These are phyloP conservation scores for Pelargonium hybrid DNA, from an alignment of 441 rosid species.

Conservation along the genomic window DNA sequence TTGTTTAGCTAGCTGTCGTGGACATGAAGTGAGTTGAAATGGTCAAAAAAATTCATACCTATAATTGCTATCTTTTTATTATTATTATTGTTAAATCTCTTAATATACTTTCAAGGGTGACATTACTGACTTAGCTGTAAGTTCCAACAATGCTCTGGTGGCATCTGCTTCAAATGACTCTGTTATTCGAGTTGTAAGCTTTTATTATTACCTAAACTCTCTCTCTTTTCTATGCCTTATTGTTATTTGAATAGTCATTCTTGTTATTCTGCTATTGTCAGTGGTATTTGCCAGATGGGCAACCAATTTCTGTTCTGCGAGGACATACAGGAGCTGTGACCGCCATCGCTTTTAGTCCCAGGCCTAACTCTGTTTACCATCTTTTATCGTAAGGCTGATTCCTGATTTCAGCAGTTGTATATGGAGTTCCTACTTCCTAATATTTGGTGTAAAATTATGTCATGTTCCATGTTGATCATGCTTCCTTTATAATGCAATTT, in stretches of 20 bases:
- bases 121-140: slow-evolving; percentile 97
- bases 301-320: slow-evolving; percentile 80
- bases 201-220: slow-evolving; percentile 16
- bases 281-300: slow-evolving; percentile 99
- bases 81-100: slow-evolving; percentile 13
- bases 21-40: slow-evolving; percentile 81
- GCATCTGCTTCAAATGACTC: slow-evolving; percentile 98
- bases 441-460: neutral
- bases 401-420: slow-evolving; percentile 14
- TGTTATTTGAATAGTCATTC: slow-evolving; percentile 4
- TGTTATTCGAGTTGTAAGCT: slow-evolving; percentile 80
- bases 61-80: slow-evolving; percentile 11
- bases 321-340: slow-evolving; percentile 97
- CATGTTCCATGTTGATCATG: neutral
- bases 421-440: slow-evolving; percentile 8
- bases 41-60: slow-evolving; percentile 18
- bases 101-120: slow-evolving; percentile 59
- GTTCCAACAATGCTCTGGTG: slow-evolving; percentile 79
- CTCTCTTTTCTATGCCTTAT: neutral
- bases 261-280: slow-evolving; percentile 29
- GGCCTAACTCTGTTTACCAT: slow-evolving; percentile 69
- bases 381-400: slow-evolving; percentile 80
- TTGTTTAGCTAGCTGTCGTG: slow-evolving; percentile 98
- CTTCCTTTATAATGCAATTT: neutral
- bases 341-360: slow-evolving; percentile 91